Percentiles rank a stretch among this genome's conserved stretches.
Evolutionary conservation across 257 asterid genomes (phyloP).

Genomic region (Primulina eburnea): DNA sequence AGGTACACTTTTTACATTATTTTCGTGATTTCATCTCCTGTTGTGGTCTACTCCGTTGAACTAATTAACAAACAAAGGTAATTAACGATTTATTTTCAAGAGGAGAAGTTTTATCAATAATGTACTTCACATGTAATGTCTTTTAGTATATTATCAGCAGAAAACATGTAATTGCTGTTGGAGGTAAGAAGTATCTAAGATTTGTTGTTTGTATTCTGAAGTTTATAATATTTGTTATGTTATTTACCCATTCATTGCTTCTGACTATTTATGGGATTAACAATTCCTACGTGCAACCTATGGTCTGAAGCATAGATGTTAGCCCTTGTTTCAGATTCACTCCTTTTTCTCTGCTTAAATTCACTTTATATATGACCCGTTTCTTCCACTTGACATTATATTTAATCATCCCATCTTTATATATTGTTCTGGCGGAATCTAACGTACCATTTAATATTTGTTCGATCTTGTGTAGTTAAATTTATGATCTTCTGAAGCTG

Average conservation of each 20-base stretch:
- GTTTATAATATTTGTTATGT: background rate
- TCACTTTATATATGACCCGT: background rate
- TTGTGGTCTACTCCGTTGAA: constrained; percentile 9
- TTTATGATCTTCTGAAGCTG: constrained; percentile 16
- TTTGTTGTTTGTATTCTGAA: background rate
- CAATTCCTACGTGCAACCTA: no score
- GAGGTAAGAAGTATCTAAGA: background rate
- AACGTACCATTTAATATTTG: background rate
- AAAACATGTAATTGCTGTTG: background rate
- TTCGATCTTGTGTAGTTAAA: background rate
- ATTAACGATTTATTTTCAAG: background rate
- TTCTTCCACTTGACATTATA: background rate
- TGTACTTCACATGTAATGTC: background rate
- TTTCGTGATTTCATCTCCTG: background rate
- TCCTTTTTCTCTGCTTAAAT: background rate
- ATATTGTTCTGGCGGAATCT: background rate
- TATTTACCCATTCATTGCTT: background rate
- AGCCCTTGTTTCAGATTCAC: background rate
- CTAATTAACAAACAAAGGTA: background rate
- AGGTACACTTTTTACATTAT: constrained; percentile 43
- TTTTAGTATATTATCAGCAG: background rate
- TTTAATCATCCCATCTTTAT: constrained; percentile 1
- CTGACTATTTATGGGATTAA: background rate
- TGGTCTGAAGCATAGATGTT: background rate
- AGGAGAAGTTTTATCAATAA: background rate